Base-by-base conservation (phyloP, 2,329 filamentous ascomycete species). In the Ascosphaera aggregata region DNA sequence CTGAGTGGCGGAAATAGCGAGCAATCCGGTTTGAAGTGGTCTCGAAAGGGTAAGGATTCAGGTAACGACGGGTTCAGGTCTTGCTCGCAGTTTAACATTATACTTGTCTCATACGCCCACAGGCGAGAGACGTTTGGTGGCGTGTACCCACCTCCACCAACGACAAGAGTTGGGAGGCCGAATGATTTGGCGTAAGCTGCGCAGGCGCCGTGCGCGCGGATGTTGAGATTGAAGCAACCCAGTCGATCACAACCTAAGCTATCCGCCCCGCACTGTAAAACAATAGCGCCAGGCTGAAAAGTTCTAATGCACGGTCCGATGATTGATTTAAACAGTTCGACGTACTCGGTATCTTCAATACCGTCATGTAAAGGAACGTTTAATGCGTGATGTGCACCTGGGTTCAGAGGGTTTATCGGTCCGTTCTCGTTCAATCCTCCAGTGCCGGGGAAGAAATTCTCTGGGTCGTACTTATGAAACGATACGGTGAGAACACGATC, bases 91-190 rank as follows among this genome's bases (percentile, higher is more conserved):
- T 76, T 74, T 44, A 91, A 80, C 43, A 82, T 82, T 47, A 95
- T 81, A 43, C 80, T 79, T 9, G 89, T 98, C 61, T 98, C 89
- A 58, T 92, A 86, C 18, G 85, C 82, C 89, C 89, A 98, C 20
- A 86, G 84, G 40, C 89, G 78, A 34, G 89, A 89, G 4, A 98
- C 89, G 51, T 98, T 98, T 46, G 86, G 73, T 3, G 89, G 85
- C 11, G 89, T 98, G 59, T 98, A 98, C 19, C 89, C 89, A 41
- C 89, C 89, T 31, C 89, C 89, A 35, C 89, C 89, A 42, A 95
- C 80, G 40, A 98, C 71, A 38, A 98, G 73, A 44, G 95, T 67
- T 2, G 89, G 89, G 1, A 92, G 63, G 4, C 69, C 66, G 45
- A 84, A 72, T 36, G 65, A 71, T 57, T 95, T 95, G 57, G 85